Base-by-base conservation (phyloP, 164 flowering plant genomes). In the Berberis thunbergii region DNA sequence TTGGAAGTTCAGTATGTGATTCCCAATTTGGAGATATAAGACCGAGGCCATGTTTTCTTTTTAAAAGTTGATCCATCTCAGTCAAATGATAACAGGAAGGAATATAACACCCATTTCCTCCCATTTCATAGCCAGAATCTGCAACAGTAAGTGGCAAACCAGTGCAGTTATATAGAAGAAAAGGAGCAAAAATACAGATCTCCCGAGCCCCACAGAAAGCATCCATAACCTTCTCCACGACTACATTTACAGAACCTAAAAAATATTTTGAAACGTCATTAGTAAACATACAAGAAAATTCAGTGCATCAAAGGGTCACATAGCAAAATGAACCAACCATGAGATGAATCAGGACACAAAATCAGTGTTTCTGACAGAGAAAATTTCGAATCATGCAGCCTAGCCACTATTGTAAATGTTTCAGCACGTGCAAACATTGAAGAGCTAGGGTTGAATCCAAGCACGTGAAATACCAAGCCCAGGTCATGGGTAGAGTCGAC, bases 401-500 rank as follows among this genome's bases (percentile, higher is more conserved):
- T 95, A n/a, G 96, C 91, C 69, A 74, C 64, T 40, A 76, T 45
- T 64, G 79, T 70, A 70, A 95, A 91, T 65, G 78, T 72, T 71
- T 95, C 99, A 39, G 84, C 76, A 60, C 91, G 89, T 12, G 86
- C 89, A 70, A 89, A 91, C 70, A 79, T 87, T 62, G 83, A 61
- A 66, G 13, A 7, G 52, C 82, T 65, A 52, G 88, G 76, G 64
- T 61, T 86, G 71, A 75, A 87, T 60, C 87, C 92, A 63, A 72
- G 54, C 63, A 95, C 62, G 65, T 67, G 66, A 64, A 95, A 80
- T 58, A 69, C 77, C 39, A 91, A 57, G 56, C 70, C 78, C 67
- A 95, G 77, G 69, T 95, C 97, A 77, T 91, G 95, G 0, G 91
- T 87, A 54, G 86, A 82, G 73, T 95, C 99, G 61, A 89, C 62